These are phyloP conservation scores for Retiboletus fuscus DNA, from an alignment of 1,284 basidiomycete genomes.

Conservation along the genomic window DNA sequence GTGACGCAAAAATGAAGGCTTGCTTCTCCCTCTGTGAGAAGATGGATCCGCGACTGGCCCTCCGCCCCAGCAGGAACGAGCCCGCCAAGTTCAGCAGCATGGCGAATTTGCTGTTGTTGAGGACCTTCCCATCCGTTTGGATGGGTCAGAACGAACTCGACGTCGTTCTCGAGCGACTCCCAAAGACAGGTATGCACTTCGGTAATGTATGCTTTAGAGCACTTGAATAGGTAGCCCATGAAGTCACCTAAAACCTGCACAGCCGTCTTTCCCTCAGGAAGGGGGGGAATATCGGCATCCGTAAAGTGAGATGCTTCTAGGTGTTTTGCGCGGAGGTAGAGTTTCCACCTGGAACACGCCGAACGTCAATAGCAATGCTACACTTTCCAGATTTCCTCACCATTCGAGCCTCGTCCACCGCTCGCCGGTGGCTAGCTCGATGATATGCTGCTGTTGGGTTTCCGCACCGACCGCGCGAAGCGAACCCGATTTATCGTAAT, in stretches of 20 bases:
- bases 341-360: slow-evolving; percentile 62
- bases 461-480: slow-evolving; percentile 64
- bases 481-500: slow-evolving; percentile 58
- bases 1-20: slow-evolving; percentile 59
- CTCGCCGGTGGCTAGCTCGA: slow-evolving; percentile 55
- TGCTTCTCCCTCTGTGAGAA: slow-evolving; percentile 63
- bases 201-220: slow-evolving; percentile 58
- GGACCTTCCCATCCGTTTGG: slow-evolving; percentile 58
- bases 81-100: slow-evolving; percentile 49
- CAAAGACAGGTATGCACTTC: slow-evolving; percentile 57
- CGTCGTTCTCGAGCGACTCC: slow-evolving; percentile 46
- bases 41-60: slow-evolving; percentile 52
- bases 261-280: slow-evolving; percentile 59
- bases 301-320: slow-evolving; percentile 41
- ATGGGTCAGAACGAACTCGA: slow-evolving; percentile 53
- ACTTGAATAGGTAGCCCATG: slow-evolving; percentile 59
- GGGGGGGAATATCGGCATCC: slow-evolving; percentile 51
- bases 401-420: slow-evolving; percentile 61
- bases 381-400: slow-evolving; percentile 42
- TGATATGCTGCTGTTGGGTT: slow-evolving; percentile 52
- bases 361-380: neutral
- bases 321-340: slow-evolving; percentile 59
- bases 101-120: slow-evolving; percentile 53
- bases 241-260: slow-evolving; percentile 64
- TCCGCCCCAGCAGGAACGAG: slow-evolving; percentile 43